Evolutionary conservation across 78 protist genomes (phyloP), one percentile per base, ranked within the genome.

Genomic region (Diacronema lutheri): DNA sequence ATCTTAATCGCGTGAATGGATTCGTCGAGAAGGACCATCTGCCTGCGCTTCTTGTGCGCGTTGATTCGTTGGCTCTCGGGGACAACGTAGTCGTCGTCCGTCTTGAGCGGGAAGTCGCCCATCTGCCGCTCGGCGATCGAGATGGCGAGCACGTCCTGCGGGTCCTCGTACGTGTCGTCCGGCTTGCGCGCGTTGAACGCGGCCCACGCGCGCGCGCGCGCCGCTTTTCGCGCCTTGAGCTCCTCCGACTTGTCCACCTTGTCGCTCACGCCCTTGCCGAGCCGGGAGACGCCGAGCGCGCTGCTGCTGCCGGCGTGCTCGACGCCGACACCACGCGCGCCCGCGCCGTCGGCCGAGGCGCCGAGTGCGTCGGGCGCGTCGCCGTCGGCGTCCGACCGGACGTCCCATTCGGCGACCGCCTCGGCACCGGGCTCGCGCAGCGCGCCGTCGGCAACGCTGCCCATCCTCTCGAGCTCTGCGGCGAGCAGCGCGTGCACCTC

Each of bases 81-180:
- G 25, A 94, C 94, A n/a, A 57, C 33, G 86, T 92, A 92, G 74
- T 85, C 81, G 13, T 23, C 31, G 31, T 61, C 89, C 41, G 90
- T 78, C 84, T 94, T 94, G 31, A 94, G 89, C 57, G 78, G 44
- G 74, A 84, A 90, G 41, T 86, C 82, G 9, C 95, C 95, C 92
- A 87, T 84, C 71, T 88, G 50, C 25, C 3, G 4, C 84, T 88
- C 78, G 13, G 93, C 92, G 20, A 11, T 25, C 38, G 5, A 33
- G 33, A 93, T 84, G 6, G 46, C 89, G 23, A 29, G 81, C 23
- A 81, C 69, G 64, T 87, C 92, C 31, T n/a, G 37, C 29, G 92
- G 92, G 56, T 93, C 93, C 65, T 87, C 93, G 69, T 74, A 80
- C 73, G 61, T 61, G 33, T 80, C 79, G 77, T 31, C 61, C 11